Percentiles rank a stretch among this genome's conserved stretches.
These are phyloP conservation scores for Neophaeococcomyces aloes DNA, from an alignment of 2,329 filamentous ascomycete species.

Conservation along the genomic window DNA sequence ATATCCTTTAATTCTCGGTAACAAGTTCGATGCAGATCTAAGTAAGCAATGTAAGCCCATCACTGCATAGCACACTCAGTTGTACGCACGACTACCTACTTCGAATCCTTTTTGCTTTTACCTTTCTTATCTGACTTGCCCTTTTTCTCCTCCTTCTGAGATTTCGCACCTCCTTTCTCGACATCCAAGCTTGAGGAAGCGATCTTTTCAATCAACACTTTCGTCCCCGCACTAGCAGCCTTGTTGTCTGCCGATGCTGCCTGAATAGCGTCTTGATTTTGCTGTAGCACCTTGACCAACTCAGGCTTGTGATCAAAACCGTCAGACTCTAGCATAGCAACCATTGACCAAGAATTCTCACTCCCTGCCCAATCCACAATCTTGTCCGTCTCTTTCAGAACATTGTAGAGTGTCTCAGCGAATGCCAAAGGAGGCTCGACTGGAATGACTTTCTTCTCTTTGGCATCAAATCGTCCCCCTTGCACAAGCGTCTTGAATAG, in stretches of 20 bases:
- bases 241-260: conserved; percentile 46
- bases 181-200: background rate
- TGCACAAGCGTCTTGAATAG: conserved; percentile 87
- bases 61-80: too few relatives aligned
- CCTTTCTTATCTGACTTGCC: background rate
- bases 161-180: background rate
- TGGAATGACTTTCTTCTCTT: conserved; percentile 54
- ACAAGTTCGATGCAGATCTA: too few relatives aligned
- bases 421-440: conserved; percentile 71
- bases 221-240: conserved; percentile 44
- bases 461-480: conserved; percentile 74
- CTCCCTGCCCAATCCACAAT: conserved; percentile 78
- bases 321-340: conserved; percentile 66
- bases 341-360: conserved; percentile 72
- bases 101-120: too few relatives aligned
- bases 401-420: conserved; percentile 66
- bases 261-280: conserved; percentile 61
- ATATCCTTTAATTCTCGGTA: too few relatives aligned
- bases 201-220: conserved; percentile 32
- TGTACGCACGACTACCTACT: too few relatives aligned
- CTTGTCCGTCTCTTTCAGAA: conserved; percentile 41
- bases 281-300: conserved; percentile 58
- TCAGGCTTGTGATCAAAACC: conserved; percentile 58
- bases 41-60: too few relatives aligned
- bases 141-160: conserved; percentile 1